Base-by-base conservation (phyloP, 345 rosid species). In the Boechera divaricarpa region DNA sequence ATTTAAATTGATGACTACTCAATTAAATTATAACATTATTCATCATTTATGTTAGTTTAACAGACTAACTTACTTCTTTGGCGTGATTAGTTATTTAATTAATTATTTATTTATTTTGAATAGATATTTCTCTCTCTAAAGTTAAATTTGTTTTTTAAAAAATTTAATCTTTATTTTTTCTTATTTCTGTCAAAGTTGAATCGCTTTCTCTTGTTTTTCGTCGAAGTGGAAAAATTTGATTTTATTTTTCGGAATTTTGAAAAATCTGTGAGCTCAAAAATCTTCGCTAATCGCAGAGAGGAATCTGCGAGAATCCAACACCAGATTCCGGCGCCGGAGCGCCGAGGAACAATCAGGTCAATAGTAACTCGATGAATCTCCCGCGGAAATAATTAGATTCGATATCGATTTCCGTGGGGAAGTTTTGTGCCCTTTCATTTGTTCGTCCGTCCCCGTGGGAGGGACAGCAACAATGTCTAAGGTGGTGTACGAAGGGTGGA, bases 401-500 rank as follows among this genome's bases (percentile, higher is more conserved):
- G 72, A 45, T 56, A 49, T 56, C 66, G 62, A 70, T 63, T 62
- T 69, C 56, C 21, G 49, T 45, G 65, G 70, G 47, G 29, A 35
- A 48, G 11, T 67, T 12, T 28, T 5, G 13, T 67, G 42, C 52
- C 63, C 36, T 45, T 65, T 38, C n/a, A 35, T 57, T 76, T 4
- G 56, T 42, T 42, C 42, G 55, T 31, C 35, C 10, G 33, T 58
- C 73, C 47, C 33, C 10, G 32, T 44, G 10, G 10, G 51, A 70
- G 15, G 60, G 28, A 31, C 6, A 35, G 54, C 5, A 41, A 62
- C 8, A 70, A 90, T 86, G 93, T 86, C 98, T 33, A 96, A 93
- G 83, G 95, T 90, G 31, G 90, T 93, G 45, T 96, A 93, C 65
- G 98, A 96, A 87, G 99, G 99, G 32, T 96, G 99, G 99, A 96